Evolutionary conservation across 2,329 filamentous ascomycete species (phyloP).

Genomic region (Pestalotiopsis sp.): DNA sequence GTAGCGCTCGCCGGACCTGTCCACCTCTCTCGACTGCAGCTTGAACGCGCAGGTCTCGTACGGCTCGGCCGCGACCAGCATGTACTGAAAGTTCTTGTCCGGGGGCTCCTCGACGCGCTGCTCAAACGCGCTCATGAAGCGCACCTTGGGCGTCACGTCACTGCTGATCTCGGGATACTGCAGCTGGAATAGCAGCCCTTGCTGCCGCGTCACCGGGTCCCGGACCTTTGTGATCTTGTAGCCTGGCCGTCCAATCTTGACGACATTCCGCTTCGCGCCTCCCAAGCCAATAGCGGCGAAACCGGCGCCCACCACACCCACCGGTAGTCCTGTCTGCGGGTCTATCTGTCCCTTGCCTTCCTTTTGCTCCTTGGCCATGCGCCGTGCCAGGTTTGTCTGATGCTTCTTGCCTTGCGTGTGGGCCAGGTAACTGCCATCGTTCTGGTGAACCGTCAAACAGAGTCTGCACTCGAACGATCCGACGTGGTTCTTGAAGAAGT

Average conservation of each 20-base stretch:
- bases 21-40: conserved; percentile 89
- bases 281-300: conserved; percentile 58
- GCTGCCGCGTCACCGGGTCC: conserved; percentile 85
- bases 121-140: conserved; percentile 97
- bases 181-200: conserved; percentile 92
- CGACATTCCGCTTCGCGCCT: conserved; percentile 74
- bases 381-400: conserved; percentile 95
- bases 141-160: conserved; percentile 77
- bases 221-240: conserved; percentile 98
- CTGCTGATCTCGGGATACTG: conserved; percentile 89
- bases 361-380: conserved; percentile 93
- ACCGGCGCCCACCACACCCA: conserved; percentile 76
- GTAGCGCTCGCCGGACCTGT: conserved; percentile 83
- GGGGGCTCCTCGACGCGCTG: conserved; percentile 91
- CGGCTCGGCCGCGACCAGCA: conserved; percentile 92
- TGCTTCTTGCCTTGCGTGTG: conserved; percentile 99
- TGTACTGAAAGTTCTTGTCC: conserved; percentile 92
- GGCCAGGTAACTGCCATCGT: conserved; percentile 97
- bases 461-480: conserved; percentile 97
- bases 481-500: conserved; percentile 99
- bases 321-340: conserved; percentile 69
- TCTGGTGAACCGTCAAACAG: conserved; percentile 96
- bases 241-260: conserved; percentile 94
- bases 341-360: conserved; percentile 77
- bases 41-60: conserved; percentile 99